These are phyloP conservation scores for Suzukiozyma palmioleophila DNA, from an alignment of 1,139 yeast genomes.

Conservation along the genomic window DNA sequence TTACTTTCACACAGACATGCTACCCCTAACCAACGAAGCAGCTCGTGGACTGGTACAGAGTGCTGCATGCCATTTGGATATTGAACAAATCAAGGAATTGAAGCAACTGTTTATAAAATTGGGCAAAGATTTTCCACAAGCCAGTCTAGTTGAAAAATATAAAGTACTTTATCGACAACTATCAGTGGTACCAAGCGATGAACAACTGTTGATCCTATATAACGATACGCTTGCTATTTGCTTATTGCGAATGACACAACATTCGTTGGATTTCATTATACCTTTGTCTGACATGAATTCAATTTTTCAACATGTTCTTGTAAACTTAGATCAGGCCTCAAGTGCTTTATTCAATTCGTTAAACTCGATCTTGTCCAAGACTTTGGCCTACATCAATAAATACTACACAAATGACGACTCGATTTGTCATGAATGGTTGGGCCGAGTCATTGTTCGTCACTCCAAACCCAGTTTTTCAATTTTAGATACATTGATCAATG, in stretches of 20 bases:
- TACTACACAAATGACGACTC: not conserved
- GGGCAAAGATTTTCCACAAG: not conserved
- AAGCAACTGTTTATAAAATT: not conserved
- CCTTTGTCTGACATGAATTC: slow-evolving; percentile 3
- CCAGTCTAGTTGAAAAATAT: not conserved
- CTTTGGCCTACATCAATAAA: slow-evolving; percentile 35
- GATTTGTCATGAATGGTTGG: slow-evolving; percentile 7
- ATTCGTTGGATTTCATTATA: slow-evolving; percentile 8
- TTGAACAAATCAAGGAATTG: not conserved
- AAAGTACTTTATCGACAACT: not conserved
- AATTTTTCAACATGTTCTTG: slow-evolving; percentile 52
- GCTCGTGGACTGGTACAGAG: no score
- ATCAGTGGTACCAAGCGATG: not conserved
- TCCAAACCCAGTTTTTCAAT: slow-evolving; percentile 7
- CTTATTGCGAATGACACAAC: slow-evolving; percentile 50
- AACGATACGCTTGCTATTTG: slow-evolving; percentile 65
- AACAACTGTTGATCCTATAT: slow-evolving; percentile 19
- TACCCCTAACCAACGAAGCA: no score
- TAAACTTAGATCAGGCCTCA: slow-evolving; percentile 67
- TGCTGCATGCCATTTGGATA: not conserved
- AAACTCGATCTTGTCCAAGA: slow-evolving; percentile 51
- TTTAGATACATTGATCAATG: slow-evolving; percentile 47
- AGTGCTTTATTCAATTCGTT: slow-evolving; percentile 69
- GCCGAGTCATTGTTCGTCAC: slow-evolving; percentile 8
- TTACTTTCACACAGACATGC: no score